These are phyloP conservation scores for Eragrostis curvula DNA, from an alignment of 176 grass and related monocot species.

Conservation along the genomic window DNA sequence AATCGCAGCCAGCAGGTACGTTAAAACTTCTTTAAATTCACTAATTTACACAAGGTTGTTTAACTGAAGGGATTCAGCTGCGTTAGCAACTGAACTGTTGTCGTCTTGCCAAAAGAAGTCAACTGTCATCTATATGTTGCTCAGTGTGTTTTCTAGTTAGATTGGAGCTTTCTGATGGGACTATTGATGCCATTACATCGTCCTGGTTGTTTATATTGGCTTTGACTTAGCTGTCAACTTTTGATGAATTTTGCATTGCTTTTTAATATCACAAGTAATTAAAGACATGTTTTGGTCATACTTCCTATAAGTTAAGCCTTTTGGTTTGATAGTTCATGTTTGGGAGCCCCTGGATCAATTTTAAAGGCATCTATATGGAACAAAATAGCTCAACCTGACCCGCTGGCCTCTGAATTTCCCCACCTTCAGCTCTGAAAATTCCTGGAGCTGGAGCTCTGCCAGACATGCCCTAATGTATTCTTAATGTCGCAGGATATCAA, in stretches of 20 bases:
- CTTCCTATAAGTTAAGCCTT: neutral
- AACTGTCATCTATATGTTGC: neutral
- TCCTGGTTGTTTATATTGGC: neutral
- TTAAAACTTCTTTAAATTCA: neutral
- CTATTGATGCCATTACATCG: neutral
- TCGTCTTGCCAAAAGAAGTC: neutral
- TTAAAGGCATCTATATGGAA: neutral
- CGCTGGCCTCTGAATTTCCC: neutral
- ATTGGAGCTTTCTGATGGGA: neutral
- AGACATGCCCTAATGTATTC: conserved; percentile 4
- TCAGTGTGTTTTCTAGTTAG: conserved; percentile 10
- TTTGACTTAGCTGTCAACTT: neutral
- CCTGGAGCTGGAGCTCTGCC: neutral
- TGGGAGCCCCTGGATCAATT: neutral
- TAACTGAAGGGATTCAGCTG: conserved; percentile 1
- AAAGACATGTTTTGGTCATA: neutral
- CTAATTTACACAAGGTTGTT: conserved; percentile 3
- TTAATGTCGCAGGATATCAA: conserved; percentile 82
- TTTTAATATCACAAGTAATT: conserved; percentile 8
- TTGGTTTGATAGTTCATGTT: conserved; percentile 16
- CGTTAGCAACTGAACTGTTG: neutral
- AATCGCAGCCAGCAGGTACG: conserved; percentile 93
- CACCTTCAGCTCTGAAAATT: neutral
- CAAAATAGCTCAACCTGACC: neutral
- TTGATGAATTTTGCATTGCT: neutral